Percentiles rank a stretch among this genome's conserved stretches.
Evolutionary conservation across 106 monocot genomes (phyloP).

Genomic region (Dendrobium chrysotoxum): DNA sequence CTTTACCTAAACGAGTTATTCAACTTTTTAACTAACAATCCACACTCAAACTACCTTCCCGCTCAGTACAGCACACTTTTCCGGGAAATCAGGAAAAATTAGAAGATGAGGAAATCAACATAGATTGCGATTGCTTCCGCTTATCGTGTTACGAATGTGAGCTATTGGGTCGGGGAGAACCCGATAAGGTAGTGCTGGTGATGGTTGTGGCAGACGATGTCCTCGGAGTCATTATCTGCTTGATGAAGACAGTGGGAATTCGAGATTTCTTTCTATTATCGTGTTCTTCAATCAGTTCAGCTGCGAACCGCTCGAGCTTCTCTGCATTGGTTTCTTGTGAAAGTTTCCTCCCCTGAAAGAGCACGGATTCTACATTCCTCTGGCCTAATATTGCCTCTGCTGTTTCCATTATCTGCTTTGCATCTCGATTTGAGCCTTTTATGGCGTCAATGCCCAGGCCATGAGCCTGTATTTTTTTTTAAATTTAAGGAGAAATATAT

Average conservation of each 20-base stretch:
- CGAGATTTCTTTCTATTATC: constrained; percentile 6
- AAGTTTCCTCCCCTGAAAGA: constrained; percentile 19
- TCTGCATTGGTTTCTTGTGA: constrained; percentile 4
- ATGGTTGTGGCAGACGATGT: not conserved
- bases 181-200: constrained; percentile 2
- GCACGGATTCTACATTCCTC: constrained; percentile 17
- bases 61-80: not conserved
- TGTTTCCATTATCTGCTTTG: not conserved
- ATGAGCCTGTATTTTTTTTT: not conserved
- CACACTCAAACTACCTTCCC: not conserved
- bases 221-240: constrained; percentile 12
- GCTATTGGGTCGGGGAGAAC: constrained; percentile 4
- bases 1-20: not conserved
- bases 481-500: too few relatives aligned
- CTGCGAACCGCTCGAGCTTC: constrained; percentile 9
- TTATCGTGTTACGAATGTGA: not conserved
- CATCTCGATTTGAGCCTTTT: not conserved
- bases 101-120: not conserved
- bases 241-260: constrained; percentile 8
- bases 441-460: not conserved
- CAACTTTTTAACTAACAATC: not conserved
- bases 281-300: constrained; percentile 11
- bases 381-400: constrained; percentile 11
- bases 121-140: not conserved
- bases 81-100: constrained; percentile 2